Evolutionary conservation across 495 filamentous ascomycete species (phyloP), one percentile per base, ranked within the genome.

Genomic region (Penicillium robsamsonii): DNA sequence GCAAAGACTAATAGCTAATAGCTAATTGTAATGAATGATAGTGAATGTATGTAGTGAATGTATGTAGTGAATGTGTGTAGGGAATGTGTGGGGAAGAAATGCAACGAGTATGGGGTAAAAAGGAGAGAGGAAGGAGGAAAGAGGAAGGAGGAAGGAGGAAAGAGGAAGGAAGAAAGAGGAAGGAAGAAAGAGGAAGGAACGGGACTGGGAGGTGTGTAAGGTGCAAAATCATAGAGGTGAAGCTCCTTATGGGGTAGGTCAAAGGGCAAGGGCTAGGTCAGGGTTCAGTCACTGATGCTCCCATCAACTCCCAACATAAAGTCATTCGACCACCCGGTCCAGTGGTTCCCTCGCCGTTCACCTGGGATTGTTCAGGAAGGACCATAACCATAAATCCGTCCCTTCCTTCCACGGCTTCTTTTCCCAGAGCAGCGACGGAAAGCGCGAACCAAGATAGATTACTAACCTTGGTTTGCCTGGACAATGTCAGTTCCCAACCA

Each of bases 301-400:
- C 51, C 27, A 45, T 35, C 18, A 45, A 25, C 20, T 53, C 51
- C 51, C 51, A 53, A 5, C 18, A 45, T 4, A 45, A 1, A 37
- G 35, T 29, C 35, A 51, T 9, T 0, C 33, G 45, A 22, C 17
- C 25, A 29, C 13, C 25, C 18, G 24, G 4, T 18, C 8, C 22
- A 27, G n/a, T 29, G 8, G 7, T 31, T 24, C n/a, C 17, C 43
- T 52, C 27, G 5, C 5, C 1, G 20, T 18, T 20, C 29, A n/a
- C 44, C 17, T 47, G 27, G 10, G 17, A 47, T 15, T 27, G 13
- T 10, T 13, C 24, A 37, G 65, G 61, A 37, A 72, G 46, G n/a
- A 56, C 65, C 47, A 77, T 51, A 17, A 80, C 64, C n/a, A 71
- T 75, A 48, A 75, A 82, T 1, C 78, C 75, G 62, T 80, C 72